Conservation (phyloP, 768 basidiomycete genomes). For the Royoungia palumana region DNA sequence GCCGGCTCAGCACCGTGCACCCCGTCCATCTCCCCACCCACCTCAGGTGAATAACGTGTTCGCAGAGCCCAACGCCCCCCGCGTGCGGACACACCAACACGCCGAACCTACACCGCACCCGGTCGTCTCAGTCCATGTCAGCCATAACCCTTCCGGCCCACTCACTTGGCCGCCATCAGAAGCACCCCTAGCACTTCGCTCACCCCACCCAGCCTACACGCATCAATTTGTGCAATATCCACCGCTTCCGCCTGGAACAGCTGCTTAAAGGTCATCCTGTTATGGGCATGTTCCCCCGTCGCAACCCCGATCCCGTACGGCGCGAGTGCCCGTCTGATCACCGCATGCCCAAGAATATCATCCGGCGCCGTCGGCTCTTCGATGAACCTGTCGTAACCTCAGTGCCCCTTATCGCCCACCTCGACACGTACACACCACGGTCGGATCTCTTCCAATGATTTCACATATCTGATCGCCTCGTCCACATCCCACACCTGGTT, state of each 20-base stretch:
- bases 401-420: background rate
- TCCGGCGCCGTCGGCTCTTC: conserved; percentile 94
- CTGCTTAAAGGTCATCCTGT: conserved; percentile 95
- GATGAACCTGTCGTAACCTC: conserved; percentile 62
- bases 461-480: conserved; percentile 85
- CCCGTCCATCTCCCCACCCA: conserved; percentile 20
- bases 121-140: background rate
- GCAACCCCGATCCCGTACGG: conserved; percentile 85
- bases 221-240: conserved; percentile 87
- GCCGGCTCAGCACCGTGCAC: conserved; percentile 11
- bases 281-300: conserved; percentile 93
- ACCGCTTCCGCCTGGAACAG: conserved; percentile 84
- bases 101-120: conserved; percentile 54
- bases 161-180: conserved; percentile 85
- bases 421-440: conserved; percentile 9
- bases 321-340: conserved; percentile 73
- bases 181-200: conserved; percentile 87
- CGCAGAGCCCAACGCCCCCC: conserved; percentile 89
- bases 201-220: conserved; percentile 85
- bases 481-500: conserved; percentile 95
- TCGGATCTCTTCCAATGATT: conserved; percentile 67
- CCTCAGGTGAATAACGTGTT: conserved; percentile 86
- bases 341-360: conserved; percentile 82
- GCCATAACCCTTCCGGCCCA: conserved; percentile 5
- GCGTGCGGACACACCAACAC: conserved; percentile 89